Conservation (phyloP, 495 filamentous ascomycete species). For the Corynascus novoguineensis region DNA sequence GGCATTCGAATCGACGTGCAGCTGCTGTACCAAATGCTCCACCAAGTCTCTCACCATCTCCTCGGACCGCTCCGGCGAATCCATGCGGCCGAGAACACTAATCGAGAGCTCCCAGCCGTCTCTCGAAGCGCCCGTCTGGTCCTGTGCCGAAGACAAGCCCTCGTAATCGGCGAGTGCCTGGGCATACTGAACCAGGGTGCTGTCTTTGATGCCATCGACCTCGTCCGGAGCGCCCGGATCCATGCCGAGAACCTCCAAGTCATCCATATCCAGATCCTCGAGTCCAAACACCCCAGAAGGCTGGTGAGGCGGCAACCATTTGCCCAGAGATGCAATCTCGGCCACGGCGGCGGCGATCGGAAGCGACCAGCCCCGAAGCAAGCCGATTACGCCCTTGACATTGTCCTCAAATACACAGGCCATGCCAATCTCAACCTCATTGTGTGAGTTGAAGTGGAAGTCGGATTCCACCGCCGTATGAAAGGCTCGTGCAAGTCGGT, state of each 20-base stretch:
- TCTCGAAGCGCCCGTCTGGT: constrained; percentile 34
- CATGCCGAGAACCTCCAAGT: constrained; percentile 51
- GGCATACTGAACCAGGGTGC: constrained; percentile 69
- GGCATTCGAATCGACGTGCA: constrained; percentile 57
- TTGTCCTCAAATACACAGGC: constrained; percentile 75
- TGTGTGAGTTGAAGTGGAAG: constrained; percentile 66
- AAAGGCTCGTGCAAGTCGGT: constrained; percentile 46
- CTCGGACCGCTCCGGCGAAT: constrained; percentile 57
- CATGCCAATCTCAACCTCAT: constrained; percentile 68
- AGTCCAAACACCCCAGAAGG: constrained; percentile 28
- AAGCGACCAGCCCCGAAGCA: constrained; percentile 72
- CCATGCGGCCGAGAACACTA: constrained; percentile 66
- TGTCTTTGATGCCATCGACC: constrained; percentile 56
- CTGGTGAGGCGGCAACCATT: constrained; percentile 61
- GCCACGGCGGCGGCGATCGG: constrained; percentile 68
- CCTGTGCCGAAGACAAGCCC: constrained; percentile 28
- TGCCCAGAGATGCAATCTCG: constrained; percentile 67
- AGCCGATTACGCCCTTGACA: constrained; percentile 62
- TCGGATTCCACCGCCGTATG: constrained; percentile 41
- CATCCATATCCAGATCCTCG: constrained; percentile 48
- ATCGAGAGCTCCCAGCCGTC: constrained; percentile 87
- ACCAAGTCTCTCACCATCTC: constrained; percentile 54
- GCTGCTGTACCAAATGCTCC: constrained; percentile 53
- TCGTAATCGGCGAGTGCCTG: constrained; percentile 46
- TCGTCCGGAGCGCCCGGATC: constrained; percentile 41